phyloP scores from a whole-genome alignment of 1,284 basidiomycete genomes.

The Rhodotorula sp. region DNA sequence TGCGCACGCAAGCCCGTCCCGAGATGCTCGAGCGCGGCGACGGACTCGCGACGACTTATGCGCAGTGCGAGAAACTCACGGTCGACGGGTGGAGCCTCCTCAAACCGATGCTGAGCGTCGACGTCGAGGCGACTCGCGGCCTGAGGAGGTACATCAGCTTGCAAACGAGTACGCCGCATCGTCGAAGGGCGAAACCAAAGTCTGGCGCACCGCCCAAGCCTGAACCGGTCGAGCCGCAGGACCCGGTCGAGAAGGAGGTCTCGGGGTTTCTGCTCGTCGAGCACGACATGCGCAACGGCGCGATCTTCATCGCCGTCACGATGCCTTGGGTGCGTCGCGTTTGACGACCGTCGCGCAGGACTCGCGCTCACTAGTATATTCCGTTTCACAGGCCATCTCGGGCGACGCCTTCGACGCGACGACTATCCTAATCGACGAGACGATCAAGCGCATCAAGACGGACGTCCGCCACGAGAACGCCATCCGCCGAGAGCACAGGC shows the following conservation, averaged over 20 bases:
- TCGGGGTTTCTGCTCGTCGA: slow-evolving; percentile 29
- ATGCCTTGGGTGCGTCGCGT: slow-evolving; percentile 20
- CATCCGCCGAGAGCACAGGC: slow-evolving; percentile 3
- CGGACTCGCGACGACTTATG: slow-evolving; percentile 24
- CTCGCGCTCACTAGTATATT: too few relatives aligned
- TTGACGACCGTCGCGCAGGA: background rate
- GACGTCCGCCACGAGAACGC: slow-evolving; percentile 19
- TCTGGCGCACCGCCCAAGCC: slow-evolving; percentile 4
- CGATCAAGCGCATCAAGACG: slow-evolving; percentile 6
- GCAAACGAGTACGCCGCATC: slow-evolving; percentile 23
- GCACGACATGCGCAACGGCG: slow-evolving; percentile 22
- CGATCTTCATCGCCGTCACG: slow-evolving; percentile 20
- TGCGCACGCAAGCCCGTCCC: slow-evolving; percentile 18
- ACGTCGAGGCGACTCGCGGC: slow-evolving; percentile 12
- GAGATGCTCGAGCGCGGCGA: slow-evolving; percentile 30
- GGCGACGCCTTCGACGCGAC: slow-evolving; percentile 30
- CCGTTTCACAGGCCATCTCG: slow-evolving; percentile 4
- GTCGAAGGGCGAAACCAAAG: slow-evolving; percentile 23
- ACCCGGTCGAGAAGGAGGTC: slow-evolving; percentile 18
- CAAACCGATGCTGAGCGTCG: slow-evolving; percentile 17
- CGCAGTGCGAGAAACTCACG: slow-evolving; percentile 22
- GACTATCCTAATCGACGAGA: slow-evolving; percentile 19
- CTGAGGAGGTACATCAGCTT: slow-evolving; percentile 15
- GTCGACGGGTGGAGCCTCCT: slow-evolving; percentile 30
- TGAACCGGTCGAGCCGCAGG: background rate